phyloP scores from a whole-genome alignment of 768 basidiomycete species.

The Erythrobasidium yunnanense region DNA sequence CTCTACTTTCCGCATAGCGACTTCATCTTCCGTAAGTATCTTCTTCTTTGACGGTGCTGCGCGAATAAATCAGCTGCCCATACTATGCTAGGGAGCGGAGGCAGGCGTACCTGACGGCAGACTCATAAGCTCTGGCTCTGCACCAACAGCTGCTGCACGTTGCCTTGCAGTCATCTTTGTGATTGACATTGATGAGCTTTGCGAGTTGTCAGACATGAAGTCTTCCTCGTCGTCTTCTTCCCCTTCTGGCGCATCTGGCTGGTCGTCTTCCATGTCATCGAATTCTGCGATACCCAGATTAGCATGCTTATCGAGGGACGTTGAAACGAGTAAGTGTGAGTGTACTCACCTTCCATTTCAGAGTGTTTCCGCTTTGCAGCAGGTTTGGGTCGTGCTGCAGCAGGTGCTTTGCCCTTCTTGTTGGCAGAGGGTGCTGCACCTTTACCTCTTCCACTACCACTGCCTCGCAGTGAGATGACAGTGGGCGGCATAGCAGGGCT shows the following conservation, averaged over 20 bases:
- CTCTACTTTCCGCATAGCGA: slow-evolving; percentile 65
- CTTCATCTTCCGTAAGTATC: slow-evolving; percentile 58
- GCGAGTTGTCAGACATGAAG: slow-evolving; percentile 10
- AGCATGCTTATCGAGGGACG: too few relatives aligned
- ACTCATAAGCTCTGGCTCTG: slow-evolving; percentile 32
- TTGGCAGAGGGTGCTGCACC: background rate
- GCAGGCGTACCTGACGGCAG: slow-evolving; percentile 32
- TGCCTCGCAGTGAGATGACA: background rate
- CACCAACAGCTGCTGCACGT: slow-evolving; percentile 35
- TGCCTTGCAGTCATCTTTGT: slow-evolving; percentile 37
- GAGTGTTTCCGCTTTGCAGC: background rate
- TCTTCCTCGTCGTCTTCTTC: slow-evolving; percentile 20
- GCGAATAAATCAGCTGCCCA: background rate
- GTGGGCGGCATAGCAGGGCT: background rate
- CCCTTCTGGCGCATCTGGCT: background rate
- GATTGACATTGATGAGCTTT: background rate
- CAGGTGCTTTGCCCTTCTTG: background rate
- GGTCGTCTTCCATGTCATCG: slow-evolving; percentile 13
- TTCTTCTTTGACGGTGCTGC: slow-evolving; percentile 46
- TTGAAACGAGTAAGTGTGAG: too few relatives aligned
- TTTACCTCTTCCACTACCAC: background rate
- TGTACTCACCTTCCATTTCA: background rate
- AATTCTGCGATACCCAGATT: too few relatives aligned
- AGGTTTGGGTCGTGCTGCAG: background rate
- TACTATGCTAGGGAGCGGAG: too few relatives aligned